Conservation (phyloP, 2,329 filamentous ascomycete genomes). For the Alternaria sp. region DNA sequence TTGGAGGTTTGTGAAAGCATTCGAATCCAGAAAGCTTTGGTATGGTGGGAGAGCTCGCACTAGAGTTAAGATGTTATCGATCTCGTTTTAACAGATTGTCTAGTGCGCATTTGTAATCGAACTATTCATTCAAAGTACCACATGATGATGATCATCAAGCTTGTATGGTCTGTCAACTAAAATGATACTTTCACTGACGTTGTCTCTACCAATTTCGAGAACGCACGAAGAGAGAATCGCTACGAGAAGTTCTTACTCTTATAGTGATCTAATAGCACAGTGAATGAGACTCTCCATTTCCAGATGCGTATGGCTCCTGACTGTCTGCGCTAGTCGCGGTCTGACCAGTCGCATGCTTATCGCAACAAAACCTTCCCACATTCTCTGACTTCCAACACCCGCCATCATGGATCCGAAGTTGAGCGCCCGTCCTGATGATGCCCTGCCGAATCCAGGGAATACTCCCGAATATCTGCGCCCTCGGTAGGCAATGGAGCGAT, state of each 20-base stretch:
- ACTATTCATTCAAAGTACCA: neutral
- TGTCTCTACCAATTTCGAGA: neutral
- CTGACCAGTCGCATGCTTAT: neutral
- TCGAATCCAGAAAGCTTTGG: neutral
- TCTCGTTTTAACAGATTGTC: neutral
- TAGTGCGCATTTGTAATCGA: neutral
- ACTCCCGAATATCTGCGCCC: neutral
- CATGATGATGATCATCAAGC: neutral
- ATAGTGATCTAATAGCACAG: rapidly evolving
- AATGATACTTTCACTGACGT: neutral
- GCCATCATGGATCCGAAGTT: neutral
- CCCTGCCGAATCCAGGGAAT: neutral
- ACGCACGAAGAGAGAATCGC: neutral
- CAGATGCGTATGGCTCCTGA: neutral
- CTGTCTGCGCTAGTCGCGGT: neutral
- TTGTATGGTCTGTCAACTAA: neutral
- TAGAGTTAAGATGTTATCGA: neutral
- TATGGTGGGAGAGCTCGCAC: neutral
- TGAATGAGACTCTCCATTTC: neutral
- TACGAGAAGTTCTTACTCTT: neutral
- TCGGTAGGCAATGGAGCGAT: neutral
- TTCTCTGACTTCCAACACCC: neutral
- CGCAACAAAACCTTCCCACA: neutral
- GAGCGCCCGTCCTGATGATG: neutral
- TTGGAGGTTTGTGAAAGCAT: neutral